A percentile compares a stretch with the other conserved stretches of the same genome.
phyloP scores from a whole-genome alignment of 2,329 filamentous ascomycete species.

The Ophiostoma angusticollis region DNA sequence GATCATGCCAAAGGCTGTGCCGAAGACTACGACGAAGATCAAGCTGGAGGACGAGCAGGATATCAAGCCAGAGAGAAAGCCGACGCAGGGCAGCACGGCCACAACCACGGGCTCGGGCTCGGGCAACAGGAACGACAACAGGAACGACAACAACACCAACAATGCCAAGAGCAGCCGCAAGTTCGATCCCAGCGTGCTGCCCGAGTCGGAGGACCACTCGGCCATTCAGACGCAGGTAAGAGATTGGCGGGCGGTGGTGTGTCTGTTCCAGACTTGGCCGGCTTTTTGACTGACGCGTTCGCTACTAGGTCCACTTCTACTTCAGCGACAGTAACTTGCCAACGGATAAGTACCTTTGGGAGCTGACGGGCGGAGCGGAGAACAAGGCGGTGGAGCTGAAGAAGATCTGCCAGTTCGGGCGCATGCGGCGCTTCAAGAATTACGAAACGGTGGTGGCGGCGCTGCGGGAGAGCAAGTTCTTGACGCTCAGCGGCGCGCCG shows the following conservation, averaged over 20 bases:
- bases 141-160: constrained; percentile 27
- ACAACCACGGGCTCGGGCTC: too few relatives aligned
- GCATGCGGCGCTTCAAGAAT: constrained; percentile 90
- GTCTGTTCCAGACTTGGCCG: neutral
- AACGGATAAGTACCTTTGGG: constrained; percentile 77
- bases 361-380: constrained; percentile 59
- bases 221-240: constrained; percentile 73
- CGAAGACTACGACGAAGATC: constrained; percentile 16
- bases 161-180: constrained; percentile 46
- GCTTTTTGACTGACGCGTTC: too few relatives aligned
- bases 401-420: constrained; percentile 75
- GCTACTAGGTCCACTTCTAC: constrained; percentile 95
- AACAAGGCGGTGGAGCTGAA: constrained; percentile 74
- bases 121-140: constrained; percentile 24
- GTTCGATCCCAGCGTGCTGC: constrained; percentile 53
- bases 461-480: constrained; percentile 59
- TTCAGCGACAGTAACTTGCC: constrained; percentile 86
- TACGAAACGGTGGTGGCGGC: constrained; percentile 74
- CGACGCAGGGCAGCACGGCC: constrained; percentile 11
- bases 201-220: constrained; percentile 62
- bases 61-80: constrained; percentile 16
- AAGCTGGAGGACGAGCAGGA: constrained; percentile 22
- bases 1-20: too few relatives aligned
- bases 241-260: neutral
- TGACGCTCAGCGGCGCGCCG: constrained; percentile 63